phyloP scores from a whole-genome alignment of 805 yeast species.

The Hyphopichia homilentoma region DNA sequence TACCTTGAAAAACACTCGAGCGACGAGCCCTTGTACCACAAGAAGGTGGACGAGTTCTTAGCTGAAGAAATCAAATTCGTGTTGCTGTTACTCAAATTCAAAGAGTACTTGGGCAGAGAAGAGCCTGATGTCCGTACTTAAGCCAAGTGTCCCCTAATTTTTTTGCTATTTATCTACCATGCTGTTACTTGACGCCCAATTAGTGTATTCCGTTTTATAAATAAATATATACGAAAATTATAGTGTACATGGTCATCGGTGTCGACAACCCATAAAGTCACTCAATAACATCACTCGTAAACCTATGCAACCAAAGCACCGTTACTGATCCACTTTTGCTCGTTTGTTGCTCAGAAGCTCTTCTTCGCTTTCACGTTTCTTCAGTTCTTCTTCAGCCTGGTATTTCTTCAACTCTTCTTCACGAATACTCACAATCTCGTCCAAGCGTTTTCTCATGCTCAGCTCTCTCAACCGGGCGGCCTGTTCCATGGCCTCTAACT shows the following conservation, averaged over 20 bases:
- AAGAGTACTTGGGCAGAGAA: constrained; percentile 72
- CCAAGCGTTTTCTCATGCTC: constrained; percentile 46
- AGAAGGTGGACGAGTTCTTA: constrained; percentile 66
- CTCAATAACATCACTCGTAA: no score
- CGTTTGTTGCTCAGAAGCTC: no score
- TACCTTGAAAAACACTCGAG: constrained; percentile 80
- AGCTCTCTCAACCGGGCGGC: constrained; percentile 51
- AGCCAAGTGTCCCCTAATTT: no score
- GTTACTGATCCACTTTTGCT: no score
- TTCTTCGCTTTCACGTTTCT: no score
- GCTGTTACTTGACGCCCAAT: constrained; percentile 3
- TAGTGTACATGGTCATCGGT: no score
- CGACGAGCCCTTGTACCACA: constrained; percentile 47
- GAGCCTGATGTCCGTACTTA: constrained; percentile 88
- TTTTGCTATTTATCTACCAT: background rate
- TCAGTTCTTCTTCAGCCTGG: no score
- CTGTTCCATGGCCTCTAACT: constrained; percentile 68
- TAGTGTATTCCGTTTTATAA: constrained; percentile 1
- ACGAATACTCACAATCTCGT: constrained; percentile 44
- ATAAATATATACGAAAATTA: no score
- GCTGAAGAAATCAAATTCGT: constrained; percentile 59
- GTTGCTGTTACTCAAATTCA: constrained; percentile 63
- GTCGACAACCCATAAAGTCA: no score
- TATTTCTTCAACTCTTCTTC: no score
- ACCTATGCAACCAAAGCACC: no score